Evolutionary conservation across 1,139 yeast species (phyloP).

Genomic region (Blastobotrys raffinosifermentans): DNA sequence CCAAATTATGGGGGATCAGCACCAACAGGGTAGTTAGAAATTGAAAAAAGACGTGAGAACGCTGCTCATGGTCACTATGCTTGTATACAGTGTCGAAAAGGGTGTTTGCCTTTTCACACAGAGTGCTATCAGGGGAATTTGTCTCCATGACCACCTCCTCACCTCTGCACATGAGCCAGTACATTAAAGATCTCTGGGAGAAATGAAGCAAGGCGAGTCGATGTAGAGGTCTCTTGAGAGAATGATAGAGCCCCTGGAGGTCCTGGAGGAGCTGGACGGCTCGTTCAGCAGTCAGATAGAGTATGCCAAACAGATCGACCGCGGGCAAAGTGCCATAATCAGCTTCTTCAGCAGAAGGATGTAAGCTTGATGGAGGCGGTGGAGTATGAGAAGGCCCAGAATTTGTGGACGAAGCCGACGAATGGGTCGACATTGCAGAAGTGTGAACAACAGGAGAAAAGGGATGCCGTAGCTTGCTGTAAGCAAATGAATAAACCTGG

Average conservation of each 20-base stretch:
- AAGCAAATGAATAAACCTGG: slow-evolving; percentile 27
- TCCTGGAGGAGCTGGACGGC: slow-evolving; percentile 39
- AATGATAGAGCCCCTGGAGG: slow-evolving; percentile 38
- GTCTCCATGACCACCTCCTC: slow-evolving; percentile 35
- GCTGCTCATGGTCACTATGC: slow-evolving; percentile 15
- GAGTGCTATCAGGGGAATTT: slow-evolving; percentile 26
- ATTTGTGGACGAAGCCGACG: too few species aligned
- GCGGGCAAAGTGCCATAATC: slow-evolving; percentile 40
- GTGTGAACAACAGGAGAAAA: slow-evolving; percentile 2
- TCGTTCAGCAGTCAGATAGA: slow-evolving; percentile 41
- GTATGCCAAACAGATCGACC: slow-evolving; percentile 47
- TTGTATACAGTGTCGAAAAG: slow-evolving; percentile 8
- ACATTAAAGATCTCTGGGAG: slow-evolving; percentile 44
- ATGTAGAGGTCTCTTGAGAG: slow-evolving; percentile 48
- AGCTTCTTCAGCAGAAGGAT: slow-evolving; percentile 7
- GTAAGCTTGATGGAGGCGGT: too few species aligned
- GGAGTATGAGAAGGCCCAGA: too few species aligned
- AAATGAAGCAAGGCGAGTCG: slow-evolving; percentile 48
- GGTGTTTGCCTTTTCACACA: slow-evolving; percentile 16
- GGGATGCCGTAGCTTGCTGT: slow-evolving; percentile 5
- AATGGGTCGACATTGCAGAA: slow-evolving; percentile 22
- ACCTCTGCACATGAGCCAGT: slow-evolving; percentile 57
- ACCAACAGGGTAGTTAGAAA: slow-evolving; percentile 32
- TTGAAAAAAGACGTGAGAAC: slow-evolving; percentile 20
- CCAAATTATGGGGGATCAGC: slow-evolving; percentile 25